Conservation (phyloP, 106 monocot species). For the Apostasia shenzhenica region DNA sequence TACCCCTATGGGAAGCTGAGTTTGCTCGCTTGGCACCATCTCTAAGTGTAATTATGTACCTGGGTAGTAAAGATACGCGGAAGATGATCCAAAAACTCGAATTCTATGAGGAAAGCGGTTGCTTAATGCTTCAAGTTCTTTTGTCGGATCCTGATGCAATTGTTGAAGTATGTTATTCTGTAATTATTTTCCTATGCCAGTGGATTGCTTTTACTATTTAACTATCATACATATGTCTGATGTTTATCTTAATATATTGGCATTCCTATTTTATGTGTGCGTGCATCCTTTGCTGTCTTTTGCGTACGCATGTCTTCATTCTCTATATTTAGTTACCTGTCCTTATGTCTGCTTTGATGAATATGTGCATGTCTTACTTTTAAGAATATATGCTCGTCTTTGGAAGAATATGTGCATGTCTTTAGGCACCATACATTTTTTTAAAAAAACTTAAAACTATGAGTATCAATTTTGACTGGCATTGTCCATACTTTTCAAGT, state of each 20-base stretch:
- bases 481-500: too few relatives aligned
- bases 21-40: conserved; percentile 46
- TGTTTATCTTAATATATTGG: neutral
- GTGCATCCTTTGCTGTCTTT: neutral
- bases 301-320: neutral
- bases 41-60: conserved; percentile 50
- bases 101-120: conserved; percentile 58
- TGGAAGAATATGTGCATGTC: too few relatives aligned
- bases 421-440: too few relatives aligned
- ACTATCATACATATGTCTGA: too few relatives aligned
- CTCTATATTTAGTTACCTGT: neutral
- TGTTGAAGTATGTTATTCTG: conserved; percentile 45
- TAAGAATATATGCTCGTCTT: too few relatives aligned
- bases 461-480: too few relatives aligned
- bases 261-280: too few relatives aligned
- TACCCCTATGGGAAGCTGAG: conserved; percentile 57
- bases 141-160: conserved; percentile 49
- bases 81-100: conserved; percentile 47
- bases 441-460: too few relatives aligned
- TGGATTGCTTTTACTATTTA: neutral
- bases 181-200: neutral
- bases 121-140: conserved; percentile 65
- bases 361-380: too few relatives aligned
- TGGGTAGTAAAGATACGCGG: conserved; percentile 39
- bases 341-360: too few relatives aligned